phyloP scores from a whole-genome alignment of 345 rosid species.

The Gynandropsis gynandra region DNA sequence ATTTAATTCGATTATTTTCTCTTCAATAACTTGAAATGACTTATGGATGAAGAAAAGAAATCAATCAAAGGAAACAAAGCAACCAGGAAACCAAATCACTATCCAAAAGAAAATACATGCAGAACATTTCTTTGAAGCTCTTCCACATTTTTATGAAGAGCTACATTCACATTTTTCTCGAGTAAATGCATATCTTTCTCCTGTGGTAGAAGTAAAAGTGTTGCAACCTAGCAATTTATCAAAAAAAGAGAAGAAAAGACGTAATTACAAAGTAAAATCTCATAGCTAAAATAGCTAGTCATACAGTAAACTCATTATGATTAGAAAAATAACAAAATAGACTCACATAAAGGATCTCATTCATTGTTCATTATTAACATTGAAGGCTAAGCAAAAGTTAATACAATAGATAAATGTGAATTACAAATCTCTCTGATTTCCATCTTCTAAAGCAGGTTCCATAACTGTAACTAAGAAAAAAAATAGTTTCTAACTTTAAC shows the following conservation, averaged over 20 bases:
- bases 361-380: conserved; percentile 9
- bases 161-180: conserved; percentile 75
- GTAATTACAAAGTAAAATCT: conserved; percentile 3
- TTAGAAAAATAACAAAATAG: conserved; percentile 2
- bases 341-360: background rate
- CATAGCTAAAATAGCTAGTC: background rate
- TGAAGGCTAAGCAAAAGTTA: too few species aligned
- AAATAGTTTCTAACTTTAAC: conserved; percentile 1
- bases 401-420: background rate
- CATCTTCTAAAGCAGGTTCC: background rate
- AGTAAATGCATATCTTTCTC: conserved; percentile 90
- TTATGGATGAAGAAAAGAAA: conserved; percentile 1
- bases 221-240: conserved; percentile 51
- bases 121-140: conserved; percentile 87
- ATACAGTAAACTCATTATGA: background rate
- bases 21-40: conserved; percentile 11
- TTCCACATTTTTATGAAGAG: conserved; percentile 75
- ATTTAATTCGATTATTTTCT: background rate
- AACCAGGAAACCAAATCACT: too few species aligned
- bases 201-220: conserved; percentile 82
- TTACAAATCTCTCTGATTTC: background rate
- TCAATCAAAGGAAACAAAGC: background rate
- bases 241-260: conserved; percentile 8
- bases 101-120: too few species aligned
- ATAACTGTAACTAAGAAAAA: conserved; percentile 7